Evolutionary conservation across 305 asterid genomes (phyloP), one percentile per base, ranked within the genome.

Genomic region (Euphrasia arctica): DNA sequence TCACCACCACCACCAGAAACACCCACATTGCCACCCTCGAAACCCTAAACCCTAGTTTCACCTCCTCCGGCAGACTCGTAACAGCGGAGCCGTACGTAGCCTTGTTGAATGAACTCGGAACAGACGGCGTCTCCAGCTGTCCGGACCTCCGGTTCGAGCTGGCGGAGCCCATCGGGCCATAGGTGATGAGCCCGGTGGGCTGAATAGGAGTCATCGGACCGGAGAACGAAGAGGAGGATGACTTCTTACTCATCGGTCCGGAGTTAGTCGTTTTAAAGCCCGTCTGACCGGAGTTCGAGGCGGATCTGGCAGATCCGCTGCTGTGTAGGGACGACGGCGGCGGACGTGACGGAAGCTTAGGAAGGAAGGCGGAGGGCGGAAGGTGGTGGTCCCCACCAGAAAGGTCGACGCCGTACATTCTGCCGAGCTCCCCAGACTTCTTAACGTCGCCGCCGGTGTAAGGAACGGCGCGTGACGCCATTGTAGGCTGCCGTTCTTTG

Each of bases 401-500:
- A 51, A 69, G 67, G 60, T 82, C 95, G 59, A 89, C 74, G 34
- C 96, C 98, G 74, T 81, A 88, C 99, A 93, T 93, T 76, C 84
- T 93, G 0, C 96, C 99, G 12, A 93, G 83, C 80, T 93, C 99
- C 0, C 99, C 97, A 56, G 99, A 93, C 49, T 78, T 88, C 82
- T 83, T 88, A 10, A 93, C 89, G 65, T 90, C 95, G 3, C 99
- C 99, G 61, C 99, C 99, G 60, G 97, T 93, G 75, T 93, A 93
- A 0, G 95, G 95, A 1, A 83, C 80, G 58, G 99, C 95, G 61
- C 94, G 90, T 32, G 97, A 74, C 13, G 83, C 78, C 75, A 75
- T 79, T 27, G 87, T 82, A 0, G 83, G 87, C n/a, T 75, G 92
- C 57, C 90, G 89, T 14, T 88, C 97, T 62, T 84, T 84, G 47